These are phyloP conservation scores for Ophiostoma triangulosporum DNA, from an alignment of 2,329 filamentous ascomycete species.

Conservation along the genomic window DNA sequence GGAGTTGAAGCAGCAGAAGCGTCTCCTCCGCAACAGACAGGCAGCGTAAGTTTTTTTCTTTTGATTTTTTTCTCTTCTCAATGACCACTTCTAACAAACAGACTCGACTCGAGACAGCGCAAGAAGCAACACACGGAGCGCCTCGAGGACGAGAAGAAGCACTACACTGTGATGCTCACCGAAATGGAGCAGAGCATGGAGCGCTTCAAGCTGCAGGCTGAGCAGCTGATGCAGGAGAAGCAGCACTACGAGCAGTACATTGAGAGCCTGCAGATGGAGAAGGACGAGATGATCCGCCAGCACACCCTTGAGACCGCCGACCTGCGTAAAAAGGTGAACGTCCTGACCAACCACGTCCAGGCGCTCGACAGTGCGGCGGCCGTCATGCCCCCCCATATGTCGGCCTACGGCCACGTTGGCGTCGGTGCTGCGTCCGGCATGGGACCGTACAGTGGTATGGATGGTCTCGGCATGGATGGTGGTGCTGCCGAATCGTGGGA, in stretches of 20 bases:
- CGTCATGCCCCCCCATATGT: constrained; percentile 13
- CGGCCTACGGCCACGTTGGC: constrained; percentile 35
- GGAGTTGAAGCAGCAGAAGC: constrained; percentile 97
- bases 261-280: constrained; percentile 66
- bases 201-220: constrained; percentile 53
- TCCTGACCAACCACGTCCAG: constrained; percentile 61
- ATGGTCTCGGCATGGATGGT: constrained; percentile 64
- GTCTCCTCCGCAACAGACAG: constrained; percentile 85
- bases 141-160: constrained; percentile 93
- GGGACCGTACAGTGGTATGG: constrained; percentile 67
- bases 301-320: constrained; percentile 87
- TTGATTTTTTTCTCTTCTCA: constrained; percentile 11
- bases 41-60: constrained; percentile 62
- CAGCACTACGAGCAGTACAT: constrained; percentile 64
- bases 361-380: constrained; percentile 50
- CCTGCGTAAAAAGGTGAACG: constrained; percentile 80
- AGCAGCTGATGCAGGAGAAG: constrained; percentile 59
- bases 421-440: constrained; percentile 1
- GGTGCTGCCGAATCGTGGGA: constrained; percentile 52
- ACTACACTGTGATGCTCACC: constrained; percentile 62
- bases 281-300: constrained; percentile 76
- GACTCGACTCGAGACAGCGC: constrained; percentile 87
- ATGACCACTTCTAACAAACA: constrained; percentile 23
- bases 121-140: constrained; percentile 98
- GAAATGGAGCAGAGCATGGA: constrained; percentile 67